Evolutionary conservation across 2,329 filamentous ascomycete genomes (phyloP).

Genomic region (Fusarium sp.): DNA sequence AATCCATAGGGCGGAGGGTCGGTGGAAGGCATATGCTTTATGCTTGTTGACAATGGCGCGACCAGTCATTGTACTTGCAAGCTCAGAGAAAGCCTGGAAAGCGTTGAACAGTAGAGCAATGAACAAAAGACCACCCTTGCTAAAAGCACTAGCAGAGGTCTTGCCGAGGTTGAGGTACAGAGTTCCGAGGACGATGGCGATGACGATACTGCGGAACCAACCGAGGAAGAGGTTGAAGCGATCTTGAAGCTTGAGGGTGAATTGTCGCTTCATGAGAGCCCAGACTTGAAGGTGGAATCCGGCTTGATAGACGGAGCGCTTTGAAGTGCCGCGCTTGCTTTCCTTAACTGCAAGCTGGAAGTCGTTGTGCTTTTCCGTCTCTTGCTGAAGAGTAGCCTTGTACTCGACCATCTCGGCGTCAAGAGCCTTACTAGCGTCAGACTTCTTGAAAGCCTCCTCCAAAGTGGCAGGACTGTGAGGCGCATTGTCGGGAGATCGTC

Average conservation of each 20-base stretch:
- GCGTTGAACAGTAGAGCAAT: slow-evolving; percentile 82
- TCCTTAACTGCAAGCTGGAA: slow-evolving; percentile 79
- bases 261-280: slow-evolving; percentile 84
- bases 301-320: slow-evolving; percentile 80
- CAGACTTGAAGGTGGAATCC: slow-evolving; percentile 84
- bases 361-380: slow-evolving; percentile 74
- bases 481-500: slow-evolving; percentile 69
- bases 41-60: slow-evolving; percentile 84
- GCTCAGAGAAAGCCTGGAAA: slow-evolving; percentile 84
- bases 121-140: slow-evolving; percentile 82
- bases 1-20: slow-evolving; percentile 82
- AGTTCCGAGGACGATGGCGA: slow-evolving; percentile 80
- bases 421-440: slow-evolving; percentile 63
- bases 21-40: slow-evolving; percentile 81
- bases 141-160: slow-evolving; percentile 75
- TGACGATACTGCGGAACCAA: slow-evolving; percentile 72
- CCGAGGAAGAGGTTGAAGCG: slow-evolving; percentile 77
- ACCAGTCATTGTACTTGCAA: slow-evolving; percentile 77
- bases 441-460: slow-evolving; percentile 73
- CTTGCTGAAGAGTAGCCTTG: slow-evolving; percentile 66
- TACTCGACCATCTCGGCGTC: slow-evolving; percentile 73
- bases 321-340: slow-evolving; percentile 77
- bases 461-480: slow-evolving; percentile 73
- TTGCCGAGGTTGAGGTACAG: slow-evolving; percentile 76
- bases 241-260: slow-evolving; percentile 85